Base-by-base conservation (phyloP, 1,284 basidiomycete species). In the Coniophora puteana region DNA sequence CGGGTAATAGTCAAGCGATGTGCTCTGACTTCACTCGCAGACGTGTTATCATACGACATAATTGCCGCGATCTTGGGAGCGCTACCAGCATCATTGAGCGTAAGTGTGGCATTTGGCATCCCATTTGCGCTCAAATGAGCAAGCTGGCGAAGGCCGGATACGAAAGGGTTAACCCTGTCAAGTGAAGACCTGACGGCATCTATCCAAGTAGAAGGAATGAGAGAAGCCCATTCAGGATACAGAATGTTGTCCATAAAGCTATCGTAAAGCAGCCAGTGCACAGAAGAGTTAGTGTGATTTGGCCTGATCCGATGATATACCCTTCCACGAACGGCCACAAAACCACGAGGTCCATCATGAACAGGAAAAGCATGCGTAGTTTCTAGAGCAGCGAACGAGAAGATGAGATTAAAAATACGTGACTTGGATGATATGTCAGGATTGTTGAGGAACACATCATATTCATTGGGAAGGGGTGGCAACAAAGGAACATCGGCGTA, bases 221-320 rank as follows among this genome's bases (percentile, higher is more conserved):
- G 10, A 3, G 16, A 8, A 2, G 48, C 40, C 34, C 39, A 49
- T 0, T 16, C 11, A 10, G 14, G 26, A 40, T 47, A 44, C 16
- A 50, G 53, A 7, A 40, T 37, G 14, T 33, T 20, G 6, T 40
- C 10, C 33, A 50, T 27, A 27, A 57, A 58, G 0, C 55, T 58
- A 42, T 66, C 63, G 45, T 63, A 62, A 0, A 66, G 44, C 4
- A 67, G 44, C 64, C 63, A 67, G 5, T 51, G 51, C 1, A 65
- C 46, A 10, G 50, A 53, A 0, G 58, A 63, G 33, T 52, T 47
- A 0, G 40, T 6, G 36, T 59, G 58, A 4, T 34, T 40, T 0
- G 58, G 54, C 8, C 55, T 50, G 5, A 66, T 44, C 4, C 58
- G 50, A 43, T 66, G 64, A 40, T 66, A 66, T 2, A 63, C 40